These are phyloP conservation scores for Dictyophora rubrovolvata DNA, from an alignment of 768 basidiomycete genomes.

Conservation along the genomic window DNA sequence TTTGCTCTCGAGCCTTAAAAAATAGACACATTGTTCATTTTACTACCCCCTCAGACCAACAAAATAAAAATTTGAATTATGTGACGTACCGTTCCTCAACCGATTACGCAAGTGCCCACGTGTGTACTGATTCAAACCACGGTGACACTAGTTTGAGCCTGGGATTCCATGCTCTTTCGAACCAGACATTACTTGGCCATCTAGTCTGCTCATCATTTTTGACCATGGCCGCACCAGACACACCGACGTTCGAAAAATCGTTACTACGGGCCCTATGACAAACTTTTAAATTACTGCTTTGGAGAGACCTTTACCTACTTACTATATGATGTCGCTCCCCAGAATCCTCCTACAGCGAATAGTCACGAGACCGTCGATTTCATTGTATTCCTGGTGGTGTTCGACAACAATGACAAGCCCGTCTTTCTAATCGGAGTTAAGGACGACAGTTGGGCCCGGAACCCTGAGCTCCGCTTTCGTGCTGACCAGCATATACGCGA, in stretches of 20 bases:
- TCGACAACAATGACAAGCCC: slow-evolving; percentile 21
- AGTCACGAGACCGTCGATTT: slow-evolving; percentile 20
- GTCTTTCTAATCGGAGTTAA: slow-evolving; percentile 26
- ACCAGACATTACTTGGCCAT: slow-evolving; percentile 22
- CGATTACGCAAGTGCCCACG: too few relatives aligned
- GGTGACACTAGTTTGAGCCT: too few relatives aligned
- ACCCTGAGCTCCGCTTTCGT: slow-evolving; percentile 19
- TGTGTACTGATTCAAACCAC: too few relatives aligned
- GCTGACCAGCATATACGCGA: slow-evolving; percentile 25
- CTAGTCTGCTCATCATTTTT: slow-evolving; percentile 23
- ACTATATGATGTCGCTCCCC: slow-evolving; percentile 14
- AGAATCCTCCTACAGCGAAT: too few relatives aligned
- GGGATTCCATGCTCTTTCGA: slow-evolving; percentile 15
- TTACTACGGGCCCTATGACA: slow-evolving; percentile 31
- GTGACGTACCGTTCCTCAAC: too few relatives aligned
- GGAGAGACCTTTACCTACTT: slow-evolving; percentile 22
- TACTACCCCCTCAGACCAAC: too few relatives aligned
- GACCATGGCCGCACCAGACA: slow-evolving; percentile 13
- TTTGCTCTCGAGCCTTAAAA: too few relatives aligned
- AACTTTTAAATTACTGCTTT: slow-evolving; percentile 27
- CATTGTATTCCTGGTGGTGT: slow-evolving; percentile 22
- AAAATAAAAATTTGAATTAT: too few relatives aligned
- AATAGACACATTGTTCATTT: too few relatives aligned
- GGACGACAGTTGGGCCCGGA: slow-evolving; percentile 21
- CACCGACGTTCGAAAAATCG: slow-evolving; percentile 18